Evolutionary conservation across 2,329 filamentous ascomycete species (phyloP), one percentile per base, ranked within the genome.

Genomic region (Claviceps sp.): DNA sequence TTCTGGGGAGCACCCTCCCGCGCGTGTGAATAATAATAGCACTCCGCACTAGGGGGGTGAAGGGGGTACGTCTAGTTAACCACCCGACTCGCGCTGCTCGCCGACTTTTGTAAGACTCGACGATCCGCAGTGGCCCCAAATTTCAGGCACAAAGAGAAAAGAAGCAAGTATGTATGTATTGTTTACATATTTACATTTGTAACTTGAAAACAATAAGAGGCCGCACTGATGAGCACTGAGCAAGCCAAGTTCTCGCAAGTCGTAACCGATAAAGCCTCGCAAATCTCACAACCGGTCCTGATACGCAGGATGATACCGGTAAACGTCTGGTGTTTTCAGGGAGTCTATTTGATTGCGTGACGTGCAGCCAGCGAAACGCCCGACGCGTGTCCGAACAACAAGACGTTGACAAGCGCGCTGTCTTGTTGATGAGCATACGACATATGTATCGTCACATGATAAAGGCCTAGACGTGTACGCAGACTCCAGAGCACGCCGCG

Each of bases 21-120:
- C 54, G 53, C 54, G 52, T 48, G 51, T 36, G 36, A 52, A 43
- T 52, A 50, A 45, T 51, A 52, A 52, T 51, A 53, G 55, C 46
- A 52, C 49, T 41, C 49, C 18, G 38, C 11, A 43, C 41, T 30
- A 38, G 47, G 52, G 24, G n/a, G 14, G 51, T n/a, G 30, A 16
- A 24, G 46, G 49, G 54, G 30, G 52, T 49, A 45, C 34, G n/a
- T 38, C 37, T 42, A 47, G 48, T 36, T 4, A 30, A 20, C 30
- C n/a, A 34, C 18, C 48, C 45, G 40, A 41, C 48, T 48, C 46
- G 42, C 30, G 36, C 8, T 48, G 52, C 44, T 50, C 52, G 47
- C 43, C 47, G 47, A 49, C 47, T 5, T 5, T 44, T 47, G 47
- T 48, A 52, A 44, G 45, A 48, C 50, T 51, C 34, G 40, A 43